phyloP scores from a whole-genome alignment of 2,329 filamentous ascomycete genomes.

The Aspergillus sp. region DNA sequence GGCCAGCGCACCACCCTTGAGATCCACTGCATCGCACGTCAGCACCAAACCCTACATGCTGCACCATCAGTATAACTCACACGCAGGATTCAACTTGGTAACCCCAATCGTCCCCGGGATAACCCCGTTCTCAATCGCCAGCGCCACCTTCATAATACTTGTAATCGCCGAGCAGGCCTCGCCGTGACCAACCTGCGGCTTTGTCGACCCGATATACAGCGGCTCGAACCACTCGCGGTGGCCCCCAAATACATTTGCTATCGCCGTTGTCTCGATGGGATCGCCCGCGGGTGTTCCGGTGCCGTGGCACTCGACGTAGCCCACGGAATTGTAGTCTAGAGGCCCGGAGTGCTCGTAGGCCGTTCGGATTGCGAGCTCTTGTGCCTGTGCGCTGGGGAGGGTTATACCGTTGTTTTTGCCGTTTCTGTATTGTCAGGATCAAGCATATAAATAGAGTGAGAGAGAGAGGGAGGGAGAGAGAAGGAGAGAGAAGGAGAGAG shows the following conservation, averaged over 20 bases:
- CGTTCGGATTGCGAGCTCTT: neutral
- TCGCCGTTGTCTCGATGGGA: neutral
- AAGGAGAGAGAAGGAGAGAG: no score
- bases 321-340: neutral
- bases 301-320: conserved; percentile 11
- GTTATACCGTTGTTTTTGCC: conserved; percentile 1
- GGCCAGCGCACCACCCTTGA: conserved; percentile 31
- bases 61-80: no score
- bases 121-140: neutral
- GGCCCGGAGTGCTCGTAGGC: neutral
- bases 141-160: conserved; percentile 29
- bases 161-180: conserved; percentile 36
- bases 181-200: conserved; percentile 35
- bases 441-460: no score
- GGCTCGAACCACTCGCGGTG: neutral
- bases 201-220: conserved; percentile 32
- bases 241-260: neutral
- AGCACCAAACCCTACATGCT: no score
- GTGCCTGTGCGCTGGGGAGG: neutral
- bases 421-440: neutral
- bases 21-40: neutral
- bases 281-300: conserved; percentile 11
- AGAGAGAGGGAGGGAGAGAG: no score
- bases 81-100: no score
- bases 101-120: neutral